Evolutionary conservation across 805 yeast genomes (phyloP), one percentile per base, ranked within the genome.

Genomic region (Babjeviella inositovora): DNA sequence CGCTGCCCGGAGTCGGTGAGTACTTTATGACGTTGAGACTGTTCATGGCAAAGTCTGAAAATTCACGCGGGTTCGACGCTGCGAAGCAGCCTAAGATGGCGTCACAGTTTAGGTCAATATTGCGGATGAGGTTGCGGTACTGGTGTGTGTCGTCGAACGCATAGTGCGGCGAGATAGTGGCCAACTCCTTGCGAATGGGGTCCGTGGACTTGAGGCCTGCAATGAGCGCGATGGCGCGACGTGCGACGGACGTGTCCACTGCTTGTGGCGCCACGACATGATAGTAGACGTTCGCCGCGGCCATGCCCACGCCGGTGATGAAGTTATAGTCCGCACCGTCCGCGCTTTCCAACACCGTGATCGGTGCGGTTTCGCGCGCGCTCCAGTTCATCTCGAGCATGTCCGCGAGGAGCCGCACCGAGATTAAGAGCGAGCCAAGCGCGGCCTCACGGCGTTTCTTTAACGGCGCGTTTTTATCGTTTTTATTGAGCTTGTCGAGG

Each of bases 61-160:
- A 59, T 23, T 60, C 65, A 0, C 28, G 24, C 15, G 64, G 57
- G 34, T 68, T 65, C 3, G 71, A 45, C 9, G 70, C 64, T 1
- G 72, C 62, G 6, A 65, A 21, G 35, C 48, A 68, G 18, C 56
- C 41, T 11, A 61, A 32, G 5, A 69, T 41, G 14, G 51, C 40
- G 10, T 54, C 60, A 22, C 60, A 43, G 18, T 42, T 41, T 2
- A 29, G 16, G 31, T 61, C 65, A 8, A 62, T 47, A 14, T 32
- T 35, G 5, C 38, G 41, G 11, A 53, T 32, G 3, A 49, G 23
- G 4, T 34, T 19, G 21, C 34, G 18, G 25, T 37, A 12, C 32
- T 19, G 15, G 29, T 22, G 20, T 17, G 17, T 23, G n/a, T 33
- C 41, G 10, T 37, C 40, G 15, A 27, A 32, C 7, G 30, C 24